Evolutionary conservation across 371 early-diverging fungal genomes (phyloP), one percentile per base, ranked within the genome.

Genomic region (Mucor piriformis): DNA sequence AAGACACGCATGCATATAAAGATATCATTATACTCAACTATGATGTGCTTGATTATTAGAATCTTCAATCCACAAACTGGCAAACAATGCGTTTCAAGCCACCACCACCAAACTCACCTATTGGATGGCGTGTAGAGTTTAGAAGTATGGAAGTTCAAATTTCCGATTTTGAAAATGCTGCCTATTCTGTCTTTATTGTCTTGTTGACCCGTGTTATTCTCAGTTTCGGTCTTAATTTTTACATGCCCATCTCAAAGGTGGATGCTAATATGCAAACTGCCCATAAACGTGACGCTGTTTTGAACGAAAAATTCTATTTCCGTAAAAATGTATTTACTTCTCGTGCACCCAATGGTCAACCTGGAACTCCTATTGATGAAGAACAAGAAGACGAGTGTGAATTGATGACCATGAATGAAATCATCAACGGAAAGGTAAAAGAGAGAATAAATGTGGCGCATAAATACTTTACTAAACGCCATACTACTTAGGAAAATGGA

Each of bases 41-140:
- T n/a, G 7, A 8, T 13, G 29, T 29, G 29, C 29, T 29, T 29
- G 29, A 29, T 29, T 29, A 6, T 18, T 44, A 94, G 84, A 99
- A 99, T 76, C 85, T 99, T 49, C 99, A 99, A 84, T 94, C 94
- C 21, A 99, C 99, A 50, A 99, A 99, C 76, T 99, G 99, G 99
- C 97, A 99, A 79, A 95, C 96, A 11, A 92, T 98, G 86, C 88
- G 99, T 12, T 98, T 99, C 83, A 99, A 99, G 79, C 95, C 96
- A 23, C 99, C 99, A 16, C 94, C 96, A 47, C 92, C 93, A 6
- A 83, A 87, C 49, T 67, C 67, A 1, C 83, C 88, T 6, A 94
- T 95, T 58, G 98, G 98, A 2, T 99, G 99, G 99, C 87, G 98
- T 47, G 96, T 99, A 32, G 99, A 99, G 76, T 96, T 99, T 76